Evolutionary conservation across 1,284 basidiomycete genomes (phyloP).

Genomic region (Albatrellus sp.): DNA sequence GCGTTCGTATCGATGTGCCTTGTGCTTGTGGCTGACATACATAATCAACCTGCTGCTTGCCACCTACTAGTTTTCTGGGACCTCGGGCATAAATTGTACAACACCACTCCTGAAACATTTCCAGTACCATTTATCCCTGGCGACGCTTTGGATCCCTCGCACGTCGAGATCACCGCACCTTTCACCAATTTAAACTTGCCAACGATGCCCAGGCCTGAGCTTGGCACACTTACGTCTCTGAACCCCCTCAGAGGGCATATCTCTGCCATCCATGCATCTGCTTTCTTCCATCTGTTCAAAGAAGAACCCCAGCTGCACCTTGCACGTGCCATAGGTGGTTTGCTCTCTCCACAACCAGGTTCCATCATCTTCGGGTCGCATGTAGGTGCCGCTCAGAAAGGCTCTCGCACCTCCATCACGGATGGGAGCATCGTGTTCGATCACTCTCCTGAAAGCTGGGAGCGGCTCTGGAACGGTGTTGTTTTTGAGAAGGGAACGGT

Average conservation of each 20-base stretch:
- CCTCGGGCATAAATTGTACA: slow-evolving; percentile 18
- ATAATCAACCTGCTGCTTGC: too few species aligned
- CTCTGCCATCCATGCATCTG: slow-evolving; percentile 29
- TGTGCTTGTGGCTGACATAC: too few species aligned
- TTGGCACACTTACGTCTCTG: slow-evolving; percentile 21
- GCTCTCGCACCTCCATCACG: neutral
- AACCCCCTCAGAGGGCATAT: slow-evolving; percentile 28
- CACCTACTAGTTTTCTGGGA: slow-evolving; percentile 15
- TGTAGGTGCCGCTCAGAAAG: slow-evolving; percentile 2
- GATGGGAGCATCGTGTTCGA: slow-evolving; percentile 5
- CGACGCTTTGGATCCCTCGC: slow-evolving; percentile 24
- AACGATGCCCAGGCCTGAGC: slow-evolving; percentile 15
- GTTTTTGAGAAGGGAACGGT: slow-evolving; percentile 19
- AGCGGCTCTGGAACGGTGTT: slow-evolving; percentile 17
- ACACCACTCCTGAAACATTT: slow-evolving; percentile 20
- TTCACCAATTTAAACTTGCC: slow-evolving; percentile 13
- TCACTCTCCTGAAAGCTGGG: slow-evolving; percentile 19
- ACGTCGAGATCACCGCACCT: slow-evolving; percentile 19
- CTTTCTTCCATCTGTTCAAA: slow-evolving; percentile 37
- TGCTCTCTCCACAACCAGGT: slow-evolving; percentile 22
- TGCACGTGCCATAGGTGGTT: slow-evolving; percentile 22
- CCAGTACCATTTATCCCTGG: slow-evolving; percentile 30
- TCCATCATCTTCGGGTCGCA: slow-evolving; percentile 23
- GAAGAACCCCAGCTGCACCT: slow-evolving; percentile 25
- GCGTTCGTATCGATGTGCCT: too few species aligned